phyloP scores from a whole-genome alignment of 805 yeast species.

The Teunomyces panamensis region DNA sequence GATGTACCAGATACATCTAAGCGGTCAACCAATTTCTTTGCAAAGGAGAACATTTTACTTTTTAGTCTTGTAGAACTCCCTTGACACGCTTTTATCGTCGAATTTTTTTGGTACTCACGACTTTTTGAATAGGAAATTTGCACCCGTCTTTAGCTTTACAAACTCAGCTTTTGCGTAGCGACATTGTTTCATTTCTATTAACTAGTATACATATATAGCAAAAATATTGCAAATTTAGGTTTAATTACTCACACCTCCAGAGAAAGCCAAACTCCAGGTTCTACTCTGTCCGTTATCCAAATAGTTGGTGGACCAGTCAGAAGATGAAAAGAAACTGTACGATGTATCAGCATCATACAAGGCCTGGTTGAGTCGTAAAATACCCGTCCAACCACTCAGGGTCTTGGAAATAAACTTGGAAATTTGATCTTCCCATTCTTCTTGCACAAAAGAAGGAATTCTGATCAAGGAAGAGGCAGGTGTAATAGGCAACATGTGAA shows the following conservation, averaged over 20 bases:
- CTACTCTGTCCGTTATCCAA: slow-evolving; percentile 62
- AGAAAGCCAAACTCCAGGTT: slow-evolving; percentile 60
- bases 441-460: slow-evolving; percentile 16
- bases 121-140: neutral
- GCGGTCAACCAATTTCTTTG: slow-evolving; percentile 40
- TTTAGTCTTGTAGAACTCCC: neutral
- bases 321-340: slow-evolving; percentile 40
- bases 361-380: slow-evolving; percentile 44
- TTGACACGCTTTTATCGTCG: neutral
- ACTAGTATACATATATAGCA: slow-evolving; percentile 4
- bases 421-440: slow-evolving; percentile 22
- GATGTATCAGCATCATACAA: slow-evolving; percentile 40
- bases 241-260: slow-evolving; percentile 45
- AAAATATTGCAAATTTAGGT: slow-evolving; percentile 4
- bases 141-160: neutral
- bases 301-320: slow-evolving; percentile 30
- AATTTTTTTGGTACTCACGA: neutral
- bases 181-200: neutral
- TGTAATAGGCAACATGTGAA: slow-evolving; percentile 25
- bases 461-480: slow-evolving; percentile 22
- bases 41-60: slow-evolving; percentile 39
- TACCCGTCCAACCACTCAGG: slow-evolving; percentile 66
- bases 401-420: slow-evolving; percentile 36
- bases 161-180: neutral
- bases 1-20: slow-evolving; percentile 22